Base-by-base conservation (phyloP, 495 filamentous ascomycete species). In the Penicillium bialowiezense region DNA sequence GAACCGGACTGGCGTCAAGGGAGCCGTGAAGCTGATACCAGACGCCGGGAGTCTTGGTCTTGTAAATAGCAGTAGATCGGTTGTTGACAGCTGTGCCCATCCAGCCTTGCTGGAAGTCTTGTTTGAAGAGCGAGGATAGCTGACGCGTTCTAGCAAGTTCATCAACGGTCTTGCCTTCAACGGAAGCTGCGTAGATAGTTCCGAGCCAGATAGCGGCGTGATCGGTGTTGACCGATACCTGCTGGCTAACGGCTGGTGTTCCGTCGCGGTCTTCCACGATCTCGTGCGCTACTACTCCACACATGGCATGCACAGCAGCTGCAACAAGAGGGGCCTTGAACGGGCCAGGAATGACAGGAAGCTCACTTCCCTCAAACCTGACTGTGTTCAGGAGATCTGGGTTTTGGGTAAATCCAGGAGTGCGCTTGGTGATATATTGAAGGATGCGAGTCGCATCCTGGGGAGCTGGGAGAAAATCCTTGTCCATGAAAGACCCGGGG, bases 11-110 rank as follows among this genome's bases (percentile, higher is more conserved):
- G 0, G 64, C 53, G 37, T 65, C 24, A 1, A 68, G 45, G 0
- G 59, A 65, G 1, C 59, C 64, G 33, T 68, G 62, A 7, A 68
- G 53, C 36, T 68, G 64, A 31, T 61, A 68, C 57, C 55, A 68
- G 3, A 63, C 54, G 0, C 39, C 31, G 0, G 54, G 52, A 21
- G 47, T 37, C 20, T 61, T 61, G 2, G 61, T 65, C 18, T 52
- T 44, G 19, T 65, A 68, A 2, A 63, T 43, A 1, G 61, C 57
- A 2, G 59, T 64, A 8, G 61, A 20, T 19, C 61, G 52, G 5
- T n/a, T 31, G 12, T 20, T 37, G 5, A 51, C 13, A 2, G 38
- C 38, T n/a, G 14, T 42, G 13, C 29, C 52, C 56, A 41, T 41
- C 14, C 23, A 41, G 7, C 54, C 58, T 33, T 53, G 31, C 9